Percentiles rank a stretch among this genome's conserved stretches.
Evolutionary conservation across 495 filamentous ascomycete species (phyloP).

Genomic region (Penicillium paradoxum): DNA sequence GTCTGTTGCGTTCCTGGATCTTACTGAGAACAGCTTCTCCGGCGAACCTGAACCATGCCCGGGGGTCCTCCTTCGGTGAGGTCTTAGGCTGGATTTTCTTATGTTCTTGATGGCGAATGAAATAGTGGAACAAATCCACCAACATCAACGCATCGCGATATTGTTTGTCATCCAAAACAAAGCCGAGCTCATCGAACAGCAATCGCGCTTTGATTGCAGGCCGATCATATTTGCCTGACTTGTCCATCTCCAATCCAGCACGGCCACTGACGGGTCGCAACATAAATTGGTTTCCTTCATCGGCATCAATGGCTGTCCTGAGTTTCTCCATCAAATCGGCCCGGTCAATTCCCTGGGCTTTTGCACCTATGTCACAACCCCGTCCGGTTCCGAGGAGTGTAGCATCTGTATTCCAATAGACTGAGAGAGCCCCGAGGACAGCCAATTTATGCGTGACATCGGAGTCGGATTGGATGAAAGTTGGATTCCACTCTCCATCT

Average conservation of each 20-base stretch:
- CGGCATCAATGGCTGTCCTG: slow-evolving; percentile 66
- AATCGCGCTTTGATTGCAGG: slow-evolving; percentile 88
- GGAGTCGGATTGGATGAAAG: slow-evolving; percentile 83
- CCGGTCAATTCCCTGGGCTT: slow-evolving; percentile 62
- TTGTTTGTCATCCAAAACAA: slow-evolving; percentile 92
- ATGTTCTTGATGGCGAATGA: slow-evolving; percentile 95
- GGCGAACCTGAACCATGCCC: slow-evolving; percentile 87
- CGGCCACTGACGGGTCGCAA: slow-evolving; percentile 90
- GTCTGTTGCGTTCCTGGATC: slow-evolving; percentile 85
- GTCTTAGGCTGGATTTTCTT: slow-evolving; percentile 86
- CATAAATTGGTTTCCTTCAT: slow-evolving; percentile 84
- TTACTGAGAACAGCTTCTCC: slow-evolving; percentile 82
- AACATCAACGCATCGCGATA: slow-evolving; percentile 97
- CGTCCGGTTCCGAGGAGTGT: slow-evolving; percentile 71
- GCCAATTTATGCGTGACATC: slow-evolving; percentile 87
- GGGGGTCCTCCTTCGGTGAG: slow-evolving; percentile 81
- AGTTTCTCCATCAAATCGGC: slow-evolving; percentile 72
- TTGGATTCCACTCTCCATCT: slow-evolving; percentile 86
- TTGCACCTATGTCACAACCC: slow-evolving; percentile 53
- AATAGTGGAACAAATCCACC: slow-evolving; percentile 96
- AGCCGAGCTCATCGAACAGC: slow-evolving; percentile 91
- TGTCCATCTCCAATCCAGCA: slow-evolving; percentile 88
- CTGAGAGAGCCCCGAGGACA: slow-evolving; percentile 75
- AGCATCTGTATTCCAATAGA: slow-evolving; percentile 97
- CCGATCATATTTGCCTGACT: slow-evolving; percentile 71